Evolutionary conservation across 106 monocot species (phyloP), one percentile per base, ranked within the genome.

Genomic region (Acanthochlamys bracteata): DNA sequence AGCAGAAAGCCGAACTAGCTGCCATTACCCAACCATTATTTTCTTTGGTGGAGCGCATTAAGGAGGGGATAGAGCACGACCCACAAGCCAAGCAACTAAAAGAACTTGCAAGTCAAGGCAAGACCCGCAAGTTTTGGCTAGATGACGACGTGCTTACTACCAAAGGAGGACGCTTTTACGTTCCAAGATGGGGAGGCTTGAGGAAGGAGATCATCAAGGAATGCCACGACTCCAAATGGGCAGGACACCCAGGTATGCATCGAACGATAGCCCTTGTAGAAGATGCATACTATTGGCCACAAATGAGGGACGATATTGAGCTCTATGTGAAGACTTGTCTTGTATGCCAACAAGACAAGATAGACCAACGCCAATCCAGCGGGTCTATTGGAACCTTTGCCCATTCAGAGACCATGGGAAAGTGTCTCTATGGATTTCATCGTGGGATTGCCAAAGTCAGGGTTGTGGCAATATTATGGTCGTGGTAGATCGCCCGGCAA

Each of bases 371-470:
- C 15, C 15, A 3, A n/a, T 49, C 49, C 17, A 14, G 49, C 49
- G 10, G 49, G 17, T 49, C 17, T 49, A 17, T 17, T 49, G 17
- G 15, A 17, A 49, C 49, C 33, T 33, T 33, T 33, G 33, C 33
- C 33, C 33, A 33, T 33, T 33, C 33, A 33, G 33, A 33, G 49
- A 49, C 49, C 17, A 17, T 49, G 15, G 12, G 49, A 49, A 49
- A 49, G 49, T 49, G 49, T 49, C 17, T 49, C 49, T 49, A 49
- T 49, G 17, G 49, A 49, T 49, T 49, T 49, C 49, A 49, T 49
- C 12, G 17, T 17, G 17, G 17, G 49, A 12, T 17, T 49, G 49
- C 49, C 49, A 12, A 12, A 14, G 17, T 49, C 49, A 49, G 49
- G 49, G 49, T 14, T 49, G 49, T 33, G 33, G 33, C 49, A 12